Evolutionary conservation across 805 yeast species (phyloP).

Genomic region (Candida khao-thaluensis): DNA sequence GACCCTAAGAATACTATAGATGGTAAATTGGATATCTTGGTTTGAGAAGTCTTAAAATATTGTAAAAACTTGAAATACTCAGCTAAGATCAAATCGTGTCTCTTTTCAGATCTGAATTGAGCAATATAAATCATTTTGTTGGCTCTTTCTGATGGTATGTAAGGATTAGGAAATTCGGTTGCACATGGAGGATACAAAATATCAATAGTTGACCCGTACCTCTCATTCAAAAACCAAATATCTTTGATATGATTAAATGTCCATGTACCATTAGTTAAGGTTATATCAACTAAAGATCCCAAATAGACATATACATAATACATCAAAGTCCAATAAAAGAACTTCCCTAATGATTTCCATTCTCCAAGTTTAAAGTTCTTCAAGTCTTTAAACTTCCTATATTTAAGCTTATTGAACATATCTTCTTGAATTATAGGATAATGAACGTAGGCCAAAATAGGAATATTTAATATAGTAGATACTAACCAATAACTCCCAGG

Average conservation of each 20-base stretch:
- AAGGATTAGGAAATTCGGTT: conserved; percentile 46
- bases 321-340: conserved; percentile 69
- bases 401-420: conserved; percentile 67
- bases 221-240: conserved; percentile 56
- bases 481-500: conserved; percentile 82
- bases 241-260: conserved; percentile 69
- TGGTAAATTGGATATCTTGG: conserved; percentile 35
- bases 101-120: conserved; percentile 93
- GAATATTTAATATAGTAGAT: conserved; percentile 56
- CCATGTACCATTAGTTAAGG: conserved; percentile 88
- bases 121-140: conserved; percentile 63
- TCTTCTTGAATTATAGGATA: conserved; percentile 89
- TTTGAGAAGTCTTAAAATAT: conserved; percentile 18
- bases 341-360: conserved; percentile 40
- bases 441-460: conserved; percentile 87
- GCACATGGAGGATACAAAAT: conserved; percentile 91
- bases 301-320: conserved; percentile 61
- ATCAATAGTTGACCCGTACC: conserved; percentile 25
- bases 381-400: conserved; percentile 18
- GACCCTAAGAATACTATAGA: conserved; percentile 79
- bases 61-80: conserved; percentile 60
- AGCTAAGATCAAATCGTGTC: conserved; percentile 69
- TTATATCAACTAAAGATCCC: conserved; percentile 65
- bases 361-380: conserved; percentile 21
- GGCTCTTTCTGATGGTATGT: conserved; percentile 25